Base-by-base conservation (phyloP, 805 yeast genomes). In the Sugiyamaella lignohabitans region DNA sequence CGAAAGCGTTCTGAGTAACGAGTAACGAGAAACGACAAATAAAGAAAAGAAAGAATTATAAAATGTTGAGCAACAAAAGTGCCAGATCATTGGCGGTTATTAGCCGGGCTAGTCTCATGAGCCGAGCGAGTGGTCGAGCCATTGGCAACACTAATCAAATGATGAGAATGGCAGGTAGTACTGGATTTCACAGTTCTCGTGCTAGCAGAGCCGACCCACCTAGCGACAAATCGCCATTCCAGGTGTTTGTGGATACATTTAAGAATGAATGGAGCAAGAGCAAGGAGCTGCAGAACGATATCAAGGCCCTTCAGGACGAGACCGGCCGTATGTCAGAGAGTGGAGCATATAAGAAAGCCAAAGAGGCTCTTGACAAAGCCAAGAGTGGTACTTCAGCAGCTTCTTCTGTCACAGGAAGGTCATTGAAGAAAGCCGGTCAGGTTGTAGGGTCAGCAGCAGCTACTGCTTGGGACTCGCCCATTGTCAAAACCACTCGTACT, bases 391-490 rank as follows among this genome's bases (percentile, higher is more conserved):
- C 77, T 1, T 46, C 54, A 3, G 51, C 59, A 30, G 64, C 64
- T 6, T 58, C 69, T 4, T 74, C 86, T 17, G 84, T 84, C 34
- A 76, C 82, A 4, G 81, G 84, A 11, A 78, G 84, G 62, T 83
- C 87, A 38, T 78, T 87, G 46, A 77, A 79, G 59, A 85, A 84
- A 67, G 93, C 98, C 3, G 97, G 97, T n/a, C 87, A 84, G 58
- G 91, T 81, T 35, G 87, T 93, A 30, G 98, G 96, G 46, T 82
- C 76, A 48, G 95, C 81, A 39, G 98, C 96, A 3, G 72, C 76
- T 35, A 83, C 82, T 50, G 96, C 97, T 1, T 93, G 98, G 98
- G 96, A 93, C 51, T 87, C 96, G 1, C 86, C 93, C 20, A 85
- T 91, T 38, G 93, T 95, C 51, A 80, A 82, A 63, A 84, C 82